Percentiles rank a stretch among this genome's conserved stretches.
Conservation (phyloP, 2,329 filamentous ascomycete species). For the Tolypocladium capitatum region DNA sequence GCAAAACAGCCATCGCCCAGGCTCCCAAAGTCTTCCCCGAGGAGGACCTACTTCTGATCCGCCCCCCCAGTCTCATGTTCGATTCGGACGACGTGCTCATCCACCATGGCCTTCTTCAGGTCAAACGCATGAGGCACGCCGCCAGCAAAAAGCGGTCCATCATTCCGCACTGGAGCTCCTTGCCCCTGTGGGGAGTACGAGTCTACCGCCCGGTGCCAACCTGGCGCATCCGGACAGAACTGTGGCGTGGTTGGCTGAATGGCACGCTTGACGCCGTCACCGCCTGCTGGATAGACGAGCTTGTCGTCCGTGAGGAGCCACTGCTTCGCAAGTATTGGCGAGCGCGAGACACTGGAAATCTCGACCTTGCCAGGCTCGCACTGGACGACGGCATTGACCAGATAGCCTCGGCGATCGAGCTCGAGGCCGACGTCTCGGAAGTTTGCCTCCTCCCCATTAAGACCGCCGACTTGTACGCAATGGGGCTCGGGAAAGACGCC, state of each 20-base stretch:
- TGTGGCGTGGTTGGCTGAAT: slow-evolving; percentile 37
- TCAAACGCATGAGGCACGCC: slow-evolving; percentile 12
- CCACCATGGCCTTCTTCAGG: slow-evolving; percentile 15
- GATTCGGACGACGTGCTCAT: slow-evolving; percentile 21
- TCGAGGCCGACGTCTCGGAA: slow-evolving; percentile 23
- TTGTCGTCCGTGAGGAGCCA: slow-evolving; percentile 30
- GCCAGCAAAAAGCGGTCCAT: slow-evolving; percentile 8
- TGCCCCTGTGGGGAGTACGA: slow-evolving; percentile 12
- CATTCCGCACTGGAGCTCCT: slow-evolving; percentile 11
- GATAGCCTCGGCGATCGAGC: slow-evolving; percentile 23
- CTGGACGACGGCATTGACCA: slow-evolving; percentile 23
- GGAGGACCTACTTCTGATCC: slow-evolving; percentile 14
- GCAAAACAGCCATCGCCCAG: slow-evolving; percentile 9
- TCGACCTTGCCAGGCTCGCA: slow-evolving; percentile 27
- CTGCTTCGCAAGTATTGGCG: slow-evolving; percentile 32
- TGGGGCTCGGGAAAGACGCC: slow-evolving; percentile 28
- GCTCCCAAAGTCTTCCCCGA: slow-evolving; percentile 14
- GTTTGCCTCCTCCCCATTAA: slow-evolving; percentile 24
- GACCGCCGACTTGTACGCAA: slow-evolving; percentile 24
- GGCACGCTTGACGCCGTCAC: slow-evolving; percentile 32
- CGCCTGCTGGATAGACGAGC: slow-evolving; percentile 36
- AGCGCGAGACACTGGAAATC: slow-evolving; percentile 26
- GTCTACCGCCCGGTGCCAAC: slow-evolving; percentile 26
- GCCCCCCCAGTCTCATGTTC: slow-evolving; percentile 17
- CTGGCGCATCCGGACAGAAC: slow-evolving; percentile 30